Evolutionary conservation across 805 yeast species (phyloP).

Genomic region (Tetrapisispora iriomotensis): DNA sequence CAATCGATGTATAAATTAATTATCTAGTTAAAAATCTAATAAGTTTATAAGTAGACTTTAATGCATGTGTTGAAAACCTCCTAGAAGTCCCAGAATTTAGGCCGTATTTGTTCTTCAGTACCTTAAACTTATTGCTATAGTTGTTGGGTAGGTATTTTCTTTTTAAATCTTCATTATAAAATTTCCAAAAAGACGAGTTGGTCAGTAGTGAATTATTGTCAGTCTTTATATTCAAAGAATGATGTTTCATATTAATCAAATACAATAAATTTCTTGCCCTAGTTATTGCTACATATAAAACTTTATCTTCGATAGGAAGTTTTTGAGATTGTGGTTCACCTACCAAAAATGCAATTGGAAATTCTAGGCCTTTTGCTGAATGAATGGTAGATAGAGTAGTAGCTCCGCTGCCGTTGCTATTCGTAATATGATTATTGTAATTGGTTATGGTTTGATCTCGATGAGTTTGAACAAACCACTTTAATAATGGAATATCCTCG

Average conservation of each 20-base stretch:
- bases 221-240: background rate
- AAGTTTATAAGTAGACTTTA: background rate
- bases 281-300: slow-evolving; percentile 57
- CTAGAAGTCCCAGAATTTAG: background rate
- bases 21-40: background rate
- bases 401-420: slow-evolving; percentile 10
- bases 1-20: too few relatives aligned
- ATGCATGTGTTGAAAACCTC: background rate
- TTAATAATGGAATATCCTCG: slow-evolving; percentile 13
- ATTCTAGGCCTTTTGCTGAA: slow-evolving; percentile 66
- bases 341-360: slow-evolving; percentile 53
- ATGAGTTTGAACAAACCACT: slow-evolving; percentile 29
- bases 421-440: slow-evolving; percentile 2
- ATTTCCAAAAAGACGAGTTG: slow-evolving; percentile 23
- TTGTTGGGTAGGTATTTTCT: slow-evolving; percentile 2
- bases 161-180: slow-evolving; percentile 20
- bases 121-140: slow-evolving; percentile 4
- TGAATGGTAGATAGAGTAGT: slow-evolving; percentile 61
- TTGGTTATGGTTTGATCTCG: slow-evolving; percentile 16
- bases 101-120: slow-evolving; percentile 11
- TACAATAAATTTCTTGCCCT: slow-evolving; percentile 41
- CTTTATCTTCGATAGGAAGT: slow-evolving; percentile 30
- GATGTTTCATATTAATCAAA: slow-evolving; percentile 15
- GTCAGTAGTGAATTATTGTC: background rate
- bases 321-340: slow-evolving; percentile 7